Percentiles rank a stretch among this genome's conserved stretches.
Evolutionary conservation across 208 protist species (phyloP).

Genomic region (Blechomonas ayalai): DNA sequence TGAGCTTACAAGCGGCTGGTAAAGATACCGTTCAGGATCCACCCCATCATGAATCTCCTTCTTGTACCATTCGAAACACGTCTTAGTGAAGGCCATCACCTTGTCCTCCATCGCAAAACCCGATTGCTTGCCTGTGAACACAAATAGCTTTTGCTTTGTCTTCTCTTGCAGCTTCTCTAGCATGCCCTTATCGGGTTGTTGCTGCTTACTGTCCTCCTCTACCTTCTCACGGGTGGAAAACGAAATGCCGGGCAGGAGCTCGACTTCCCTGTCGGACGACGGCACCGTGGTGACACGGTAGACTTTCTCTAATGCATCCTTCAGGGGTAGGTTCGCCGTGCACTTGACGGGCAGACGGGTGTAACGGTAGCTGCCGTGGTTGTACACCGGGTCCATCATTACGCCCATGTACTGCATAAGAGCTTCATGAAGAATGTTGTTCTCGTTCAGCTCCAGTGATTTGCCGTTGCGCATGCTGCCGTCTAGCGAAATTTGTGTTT

Average conservation of each 20-base stretch:
- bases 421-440: constrained; percentile 43
- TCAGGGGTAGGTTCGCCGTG: not conserved
- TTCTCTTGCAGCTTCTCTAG: not conserved
- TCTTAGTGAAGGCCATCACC: constrained; percentile 14
- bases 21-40: constrained; percentile 48
- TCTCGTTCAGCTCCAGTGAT: constrained; percentile 21
- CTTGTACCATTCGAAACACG: constrained; percentile 48
- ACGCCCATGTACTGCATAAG: constrained; percentile 49
- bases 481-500: constrained; percentile 9
- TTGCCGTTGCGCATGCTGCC: constrained; percentile 7
- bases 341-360: constrained; percentile 6
- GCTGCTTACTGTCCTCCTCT: constrained; percentile 9
- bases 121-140: constrained; percentile 2
- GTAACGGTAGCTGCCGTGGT: constrained; percentile 33
- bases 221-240: constrained; percentile 13
- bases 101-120: constrained; percentile 7
- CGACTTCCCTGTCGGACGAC: constrained; percentile 9
- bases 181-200: not conserved
- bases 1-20: constrained; percentile 32
- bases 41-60: constrained; percentile 9
- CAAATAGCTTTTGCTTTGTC: not conserved
- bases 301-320: constrained; percentile 10
- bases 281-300: constrained; percentile 29
- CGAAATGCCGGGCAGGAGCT: constrained; percentile 9
- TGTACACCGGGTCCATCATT: constrained; percentile 32